phyloP scores from a whole-genome alignment of 179 eudicot species.

The Camellia oleifera region DNA sequence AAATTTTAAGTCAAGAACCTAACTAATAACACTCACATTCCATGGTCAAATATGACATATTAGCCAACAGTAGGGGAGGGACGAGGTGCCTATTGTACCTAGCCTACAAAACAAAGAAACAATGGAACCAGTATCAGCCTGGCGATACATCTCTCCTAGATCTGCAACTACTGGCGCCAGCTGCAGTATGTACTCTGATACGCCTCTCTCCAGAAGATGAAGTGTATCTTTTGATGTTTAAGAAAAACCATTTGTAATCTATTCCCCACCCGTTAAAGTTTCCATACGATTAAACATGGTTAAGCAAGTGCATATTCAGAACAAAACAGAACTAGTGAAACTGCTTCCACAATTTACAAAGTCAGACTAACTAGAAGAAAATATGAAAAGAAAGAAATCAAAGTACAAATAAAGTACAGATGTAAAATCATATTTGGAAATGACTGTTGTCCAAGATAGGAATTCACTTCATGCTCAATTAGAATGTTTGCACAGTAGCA shows the following conservation, averaged over 20 bases:
- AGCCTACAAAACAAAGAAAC: conserved; percentile 80
- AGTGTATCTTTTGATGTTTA: conserved; percentile 64
- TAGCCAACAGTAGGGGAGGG: not conserved
- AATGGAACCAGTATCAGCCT: conserved; percentile 88
- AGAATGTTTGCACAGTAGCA: not conserved
- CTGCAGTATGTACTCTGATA: conserved; percentile 95
- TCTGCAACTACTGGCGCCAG: conserved; percentile 95
- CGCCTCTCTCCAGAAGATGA: conserved; percentile 99
- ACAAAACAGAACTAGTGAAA: not conserved
- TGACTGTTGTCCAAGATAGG: not conserved
- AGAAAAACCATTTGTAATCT: conserved; percentile 24
- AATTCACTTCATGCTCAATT: not conserved
- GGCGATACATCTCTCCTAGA: conserved; percentile 93
- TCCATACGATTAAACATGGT: not conserved
- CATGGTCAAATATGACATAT: not conserved
- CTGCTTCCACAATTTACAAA: not conserved
- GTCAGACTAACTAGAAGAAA: not conserved
- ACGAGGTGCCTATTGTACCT: conserved; percentile 41
- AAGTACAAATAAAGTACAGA: not conserved
- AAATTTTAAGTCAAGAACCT: not conserved
- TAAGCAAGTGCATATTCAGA: not conserved
- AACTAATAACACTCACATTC: not conserved
- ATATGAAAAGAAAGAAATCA: not conserved
- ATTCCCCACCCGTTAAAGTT: not conserved
- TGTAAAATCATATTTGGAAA: not conserved